Evolutionary conservation across 2,329 filamentous ascomycete genomes (phyloP).

Genomic region (Cladosporium sphaerospermum): DNA sequence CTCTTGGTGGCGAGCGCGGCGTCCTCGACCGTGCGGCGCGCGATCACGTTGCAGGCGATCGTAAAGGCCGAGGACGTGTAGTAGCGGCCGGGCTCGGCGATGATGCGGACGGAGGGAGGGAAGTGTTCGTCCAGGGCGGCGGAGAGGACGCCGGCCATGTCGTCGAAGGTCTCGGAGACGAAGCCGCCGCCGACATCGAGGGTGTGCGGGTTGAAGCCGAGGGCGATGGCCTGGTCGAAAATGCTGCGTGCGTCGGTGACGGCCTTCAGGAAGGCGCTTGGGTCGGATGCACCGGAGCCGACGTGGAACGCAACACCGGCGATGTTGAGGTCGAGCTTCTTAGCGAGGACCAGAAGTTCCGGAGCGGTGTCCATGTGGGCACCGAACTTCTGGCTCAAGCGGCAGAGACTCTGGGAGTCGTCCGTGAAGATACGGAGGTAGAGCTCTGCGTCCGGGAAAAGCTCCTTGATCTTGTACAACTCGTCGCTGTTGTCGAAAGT

Average conservation of each 20-base stretch:
- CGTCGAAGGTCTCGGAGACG: conserved; percentile 82
- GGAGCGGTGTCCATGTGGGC: conserved; percentile 78
- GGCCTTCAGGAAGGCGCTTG: conserved; percentile 83
- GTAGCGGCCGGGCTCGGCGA: conserved; percentile 93
- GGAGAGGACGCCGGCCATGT: conserved; percentile 75
- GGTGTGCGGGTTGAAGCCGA: conserved; percentile 77
- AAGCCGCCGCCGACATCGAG: conserved; percentile 95
- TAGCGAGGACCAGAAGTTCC: conserved; percentile 71
- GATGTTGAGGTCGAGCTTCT: conserved; percentile 77
- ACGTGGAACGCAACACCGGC: conserved; percentile 98
- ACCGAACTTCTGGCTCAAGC: conserved; percentile 94
- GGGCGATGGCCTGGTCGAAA: conserved; percentile 72
- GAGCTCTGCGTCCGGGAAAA: conserved; percentile 82
- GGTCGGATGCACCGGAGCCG: conserved; percentile 90
- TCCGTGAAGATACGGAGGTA: conserved; percentile 94
- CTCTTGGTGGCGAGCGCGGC: conserved; percentile 54
- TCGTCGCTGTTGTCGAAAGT: conserved; percentile 98
- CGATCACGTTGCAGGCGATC: conserved; percentile 91
- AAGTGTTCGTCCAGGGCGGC: conserved; percentile 82
- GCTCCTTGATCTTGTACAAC: conserved; percentile 92
- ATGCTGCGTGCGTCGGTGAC: conserved; percentile 82
- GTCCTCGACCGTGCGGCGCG: conserved; percentile 79
- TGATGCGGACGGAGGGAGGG: conserved; percentile 74
- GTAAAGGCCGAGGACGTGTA: conserved; percentile 93
- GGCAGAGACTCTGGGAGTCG: conserved; percentile 89